Evolutionary conservation across 2,329 filamentous ascomycete species (phyloP).

Genomic region (Arthroderma sp.): DNA sequence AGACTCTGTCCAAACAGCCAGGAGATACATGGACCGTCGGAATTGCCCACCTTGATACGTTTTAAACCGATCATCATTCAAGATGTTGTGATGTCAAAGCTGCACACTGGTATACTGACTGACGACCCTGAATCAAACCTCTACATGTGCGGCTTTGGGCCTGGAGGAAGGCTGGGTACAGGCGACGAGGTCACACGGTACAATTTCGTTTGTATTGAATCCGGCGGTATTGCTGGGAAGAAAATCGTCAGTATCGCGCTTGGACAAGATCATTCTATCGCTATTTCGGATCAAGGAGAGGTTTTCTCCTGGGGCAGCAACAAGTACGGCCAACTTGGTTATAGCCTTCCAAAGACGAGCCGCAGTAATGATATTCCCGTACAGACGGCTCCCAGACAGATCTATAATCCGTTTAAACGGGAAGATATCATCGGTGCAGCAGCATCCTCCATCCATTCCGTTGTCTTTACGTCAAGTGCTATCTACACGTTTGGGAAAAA

Average conservation of each 20-base stretch:
- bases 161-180: constrained; percentile 75
- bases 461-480: constrained; percentile 66
- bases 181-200: constrained; percentile 86
- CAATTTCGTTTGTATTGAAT: constrained; percentile 68
- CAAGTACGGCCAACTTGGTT: constrained; percentile 72
- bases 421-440: constrained; percentile 70
- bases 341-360: constrained; percentile 49
- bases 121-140: constrained; percentile 79
- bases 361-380: constrained; percentile 63
- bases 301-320: constrained; percentile 94
- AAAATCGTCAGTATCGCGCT: constrained; percentile 66
- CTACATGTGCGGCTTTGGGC: constrained; percentile 83
- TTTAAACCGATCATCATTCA: constrained; percentile 62
- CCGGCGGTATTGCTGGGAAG: constrained; percentile 57
- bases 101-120: constrained; percentile 81
- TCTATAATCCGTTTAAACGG: constrained; percentile 83
- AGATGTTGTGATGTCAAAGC: constrained; percentile 76
- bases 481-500: constrained; percentile 95
- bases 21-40: constrained; percentile 9
- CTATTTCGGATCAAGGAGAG: constrained; percentile 72
- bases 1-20: constrained; percentile 9
- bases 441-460: constrained; percentile 82
- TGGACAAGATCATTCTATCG: constrained; percentile 83
- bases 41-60: constrained; percentile 57
- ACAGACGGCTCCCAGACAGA: constrained; percentile 67